Percentiles rank a stretch among this genome's conserved stretches.
Evolutionary conservation across 345 rosid species (phyloP).

Genomic region (Pugionium dolabratum): DNA sequence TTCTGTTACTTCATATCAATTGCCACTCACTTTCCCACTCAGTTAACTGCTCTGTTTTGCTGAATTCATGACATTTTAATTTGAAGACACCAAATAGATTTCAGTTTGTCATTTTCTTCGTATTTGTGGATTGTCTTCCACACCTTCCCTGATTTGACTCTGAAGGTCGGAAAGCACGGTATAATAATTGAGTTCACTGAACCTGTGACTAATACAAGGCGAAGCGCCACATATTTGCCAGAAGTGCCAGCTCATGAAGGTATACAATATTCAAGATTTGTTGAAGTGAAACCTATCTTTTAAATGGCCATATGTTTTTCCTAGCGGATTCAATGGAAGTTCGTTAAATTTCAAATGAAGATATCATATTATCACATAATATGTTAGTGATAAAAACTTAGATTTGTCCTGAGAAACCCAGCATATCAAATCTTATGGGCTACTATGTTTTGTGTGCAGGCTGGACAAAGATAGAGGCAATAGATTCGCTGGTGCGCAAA

Average conservation of each 20-base stretch:
- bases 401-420: no score
- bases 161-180: constrained; percentile 91
- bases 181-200: constrained; percentile 87
- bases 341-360: no score
- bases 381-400: no score
- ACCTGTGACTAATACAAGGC: constrained; percentile 61
- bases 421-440: not conserved
- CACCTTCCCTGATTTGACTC: constrained; percentile 2
- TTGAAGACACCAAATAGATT: not conserved
- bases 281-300: no score
- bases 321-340: no score
- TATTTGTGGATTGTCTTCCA: constrained; percentile 1
- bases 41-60: not conserved
- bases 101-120: not conserved
- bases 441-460: constrained; percentile 39
- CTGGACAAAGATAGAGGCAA: constrained; percentile 83
- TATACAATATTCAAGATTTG: not conserved
- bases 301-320: no score
- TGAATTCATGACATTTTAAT: not conserved
- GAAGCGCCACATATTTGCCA: constrained; percentile 94
- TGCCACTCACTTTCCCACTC: not conserved
- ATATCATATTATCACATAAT: no score
- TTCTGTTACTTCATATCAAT: constrained; percentile 4
- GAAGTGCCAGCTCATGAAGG: constrained; percentile 99
- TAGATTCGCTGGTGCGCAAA: constrained; percentile 88